These are phyloP conservation scores for Pythium angustatum DNA, from an alignment of 352 stramenopile species.

Conservation along the genomic window DNA sequence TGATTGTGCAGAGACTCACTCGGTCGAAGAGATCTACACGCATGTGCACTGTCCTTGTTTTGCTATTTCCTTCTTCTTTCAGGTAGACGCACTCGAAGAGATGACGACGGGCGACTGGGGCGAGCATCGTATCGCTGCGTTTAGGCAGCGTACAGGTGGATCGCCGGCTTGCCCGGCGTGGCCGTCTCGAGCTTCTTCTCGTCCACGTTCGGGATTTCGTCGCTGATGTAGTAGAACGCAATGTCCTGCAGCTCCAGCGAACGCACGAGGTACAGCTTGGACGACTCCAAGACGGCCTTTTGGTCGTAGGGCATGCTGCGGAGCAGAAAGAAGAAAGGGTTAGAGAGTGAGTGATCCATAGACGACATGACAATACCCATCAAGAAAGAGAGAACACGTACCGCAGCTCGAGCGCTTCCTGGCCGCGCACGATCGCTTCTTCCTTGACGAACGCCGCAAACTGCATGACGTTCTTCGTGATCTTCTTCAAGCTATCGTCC, in stretches of 20 bases:
- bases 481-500: conserved; percentile 83
- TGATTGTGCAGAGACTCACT: neutral
- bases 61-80: no score
- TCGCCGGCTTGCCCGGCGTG: conserved; percentile 81
- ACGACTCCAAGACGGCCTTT: conserved; percentile 89
- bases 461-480: conserved; percentile 97
- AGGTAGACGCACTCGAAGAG: no score
- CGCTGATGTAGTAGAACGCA: conserved; percentile 78
- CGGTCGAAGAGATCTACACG: neutral
- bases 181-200: conserved; percentile 84
- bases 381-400: conserved; percentile 28
- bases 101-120: no score
- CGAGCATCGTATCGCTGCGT: no score
- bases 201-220: conserved; percentile 72
- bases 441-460: conserved; percentile 96
- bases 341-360: no score
- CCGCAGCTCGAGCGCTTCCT: conserved; percentile 92
- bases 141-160: conserved; percentile 69
- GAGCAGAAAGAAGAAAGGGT: neutral
- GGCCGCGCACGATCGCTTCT: conserved; percentile 90
- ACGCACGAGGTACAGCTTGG: conserved; percentile 89
- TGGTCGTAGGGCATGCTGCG: conserved; percentile 95
- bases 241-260: conserved; percentile 90
- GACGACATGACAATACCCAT: no score
- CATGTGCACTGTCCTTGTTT: no score